Conservation (phyloP, 2,329 filamentous ascomycete species). For the Colletotrichum endophyticum region DNA sequence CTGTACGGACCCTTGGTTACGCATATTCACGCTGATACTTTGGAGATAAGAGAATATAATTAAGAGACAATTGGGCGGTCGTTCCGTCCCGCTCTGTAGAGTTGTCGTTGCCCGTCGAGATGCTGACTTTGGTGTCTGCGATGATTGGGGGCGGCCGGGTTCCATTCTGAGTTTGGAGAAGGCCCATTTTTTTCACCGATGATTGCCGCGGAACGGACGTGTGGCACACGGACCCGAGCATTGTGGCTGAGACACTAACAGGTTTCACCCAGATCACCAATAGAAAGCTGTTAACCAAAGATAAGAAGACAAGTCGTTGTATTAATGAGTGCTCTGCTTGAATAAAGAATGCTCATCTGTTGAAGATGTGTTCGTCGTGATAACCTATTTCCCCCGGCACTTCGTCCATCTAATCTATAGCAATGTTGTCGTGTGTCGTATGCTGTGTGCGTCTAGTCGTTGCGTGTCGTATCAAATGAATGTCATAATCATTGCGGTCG, state of each 20-base stretch:
- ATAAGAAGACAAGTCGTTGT: not conserved
- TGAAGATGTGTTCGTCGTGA: not conserved
- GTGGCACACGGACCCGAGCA: slow-evolving; percentile 10
- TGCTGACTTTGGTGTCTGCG: not conserved
- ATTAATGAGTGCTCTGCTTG: not conserved
- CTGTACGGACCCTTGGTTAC: not conserved
- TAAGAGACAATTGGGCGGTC: fast-evolving
- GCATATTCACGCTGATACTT: not conserved
- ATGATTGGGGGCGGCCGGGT: not conserved
- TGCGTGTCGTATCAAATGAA: slow-evolving; percentile 12
- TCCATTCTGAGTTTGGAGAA: not conserved
- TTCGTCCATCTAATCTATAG: not conserved
- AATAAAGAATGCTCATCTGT: not conserved
- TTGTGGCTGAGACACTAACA: slow-evolving; percentile 15
- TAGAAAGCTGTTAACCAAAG: not conserved
- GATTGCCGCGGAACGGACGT: slow-evolving; percentile 21
- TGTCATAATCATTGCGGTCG: not conserved
- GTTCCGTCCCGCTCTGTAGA: not conserved
- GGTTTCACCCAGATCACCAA: not conserved
- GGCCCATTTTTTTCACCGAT: slow-evolving; percentile 17
- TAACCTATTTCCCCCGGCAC: not conserved
- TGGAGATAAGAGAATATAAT: not conserved
- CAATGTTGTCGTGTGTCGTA: not conserved
- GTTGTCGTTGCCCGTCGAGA: not conserved
- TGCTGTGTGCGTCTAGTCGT: not conserved